Conservation (phyloP, 2,329 filamentous ascomycete species). For the Chaetothyriales sp. region DNA sequence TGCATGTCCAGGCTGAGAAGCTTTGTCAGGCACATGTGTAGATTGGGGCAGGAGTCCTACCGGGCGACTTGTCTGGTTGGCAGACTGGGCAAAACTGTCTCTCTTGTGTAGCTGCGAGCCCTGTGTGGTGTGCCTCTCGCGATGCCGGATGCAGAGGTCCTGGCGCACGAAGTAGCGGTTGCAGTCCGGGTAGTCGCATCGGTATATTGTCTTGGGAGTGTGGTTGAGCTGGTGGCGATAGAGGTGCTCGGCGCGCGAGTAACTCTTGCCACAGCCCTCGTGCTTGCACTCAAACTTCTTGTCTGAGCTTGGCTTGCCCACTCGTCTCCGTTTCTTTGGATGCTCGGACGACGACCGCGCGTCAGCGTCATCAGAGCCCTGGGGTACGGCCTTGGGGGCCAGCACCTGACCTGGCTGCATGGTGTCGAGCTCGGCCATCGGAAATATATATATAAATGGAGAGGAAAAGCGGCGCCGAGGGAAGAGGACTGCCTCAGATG, state of each 20-base stretch:
- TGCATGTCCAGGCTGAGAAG: background rate
- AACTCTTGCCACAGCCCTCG: slow-evolving; percentile 84
- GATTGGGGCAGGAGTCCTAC: background rate
- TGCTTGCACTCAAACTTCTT: slow-evolving; percentile 63
- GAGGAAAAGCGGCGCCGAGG: background rate
- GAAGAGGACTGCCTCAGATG: background rate
- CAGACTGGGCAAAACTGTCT: slow-evolving; percentile 28
- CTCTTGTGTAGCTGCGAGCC: slow-evolving; percentile 37
- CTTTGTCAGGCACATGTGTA: background rate
- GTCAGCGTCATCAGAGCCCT: background rate
- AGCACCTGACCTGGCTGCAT: slow-evolving; percentile 1
- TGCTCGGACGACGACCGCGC: slow-evolving; percentile 3
- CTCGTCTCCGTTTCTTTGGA: slow-evolving; percentile 30
- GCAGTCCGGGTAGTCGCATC: slow-evolving; percentile 84
- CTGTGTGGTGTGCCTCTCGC: slow-evolving; percentile 59
- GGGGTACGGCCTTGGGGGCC: background rate
- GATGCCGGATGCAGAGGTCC: slow-evolving; percentile 75
- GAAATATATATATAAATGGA: background rate
- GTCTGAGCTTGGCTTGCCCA: slow-evolving; percentile 31
- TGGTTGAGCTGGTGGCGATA: slow-evolving; percentile 96
- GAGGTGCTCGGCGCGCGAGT: slow-evolving; percentile 89
- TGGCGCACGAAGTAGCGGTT: slow-evolving; percentile 81
- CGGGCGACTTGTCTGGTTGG: slow-evolving; percentile 8
- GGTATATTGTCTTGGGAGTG: slow-evolving; percentile 86
- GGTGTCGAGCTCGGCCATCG: slow-evolving; percentile 2